A percentile compares a stretch with the other conserved stretches of the same genome.
phyloP scores from a whole-genome alignment of 139 green algal genomes.

The Eudorina sp. region DNA sequence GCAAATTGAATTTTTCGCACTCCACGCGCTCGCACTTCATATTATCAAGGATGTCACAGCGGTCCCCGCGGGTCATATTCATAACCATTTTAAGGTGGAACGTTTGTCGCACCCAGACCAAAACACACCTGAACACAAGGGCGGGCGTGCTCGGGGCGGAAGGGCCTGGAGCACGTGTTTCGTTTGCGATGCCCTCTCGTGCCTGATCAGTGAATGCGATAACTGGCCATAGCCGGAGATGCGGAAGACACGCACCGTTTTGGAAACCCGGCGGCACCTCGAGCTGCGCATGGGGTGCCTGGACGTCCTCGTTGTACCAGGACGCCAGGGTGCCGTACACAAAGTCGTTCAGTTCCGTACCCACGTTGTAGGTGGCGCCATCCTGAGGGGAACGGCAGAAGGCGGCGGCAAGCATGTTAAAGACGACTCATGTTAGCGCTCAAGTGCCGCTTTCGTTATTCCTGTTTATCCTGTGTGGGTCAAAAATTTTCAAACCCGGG shows the following conservation, averaged over 20 bases:
- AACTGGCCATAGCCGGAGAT: not conserved
- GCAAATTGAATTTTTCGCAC: too few species aligned
- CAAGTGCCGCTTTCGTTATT: too few species aligned
- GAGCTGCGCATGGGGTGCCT: not conserved
- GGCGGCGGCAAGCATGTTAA: too few species aligned
- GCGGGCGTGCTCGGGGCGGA: too few species aligned
- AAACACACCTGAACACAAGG: not conserved
- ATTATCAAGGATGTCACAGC: too few species aligned
- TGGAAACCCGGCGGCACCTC: not conserved
- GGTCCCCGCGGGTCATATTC: too few species aligned
- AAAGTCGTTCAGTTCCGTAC: conserved; percentile 40
- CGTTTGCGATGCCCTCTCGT: not conserved
- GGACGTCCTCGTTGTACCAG: conserved; percentile 41
- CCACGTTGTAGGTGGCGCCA: conserved; percentile 26
- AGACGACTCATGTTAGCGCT: too few species aligned
- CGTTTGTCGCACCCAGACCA: not conserved
- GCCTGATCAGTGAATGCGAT: not conserved
- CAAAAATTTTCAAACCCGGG: too few species aligned
- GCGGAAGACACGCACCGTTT: not conserved
- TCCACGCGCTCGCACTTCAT: too few species aligned
- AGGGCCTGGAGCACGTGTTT: not conserved
- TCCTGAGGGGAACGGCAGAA: too few species aligned
- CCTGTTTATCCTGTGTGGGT: too few species aligned
- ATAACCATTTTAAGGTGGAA: too few species aligned
- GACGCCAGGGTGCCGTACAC: conserved; percentile 38